These are phyloP conservation scores for Ceratocystis cubensis DNA, from an alignment of 2,329 filamentous ascomycete species.

Conservation along the genomic window DNA sequence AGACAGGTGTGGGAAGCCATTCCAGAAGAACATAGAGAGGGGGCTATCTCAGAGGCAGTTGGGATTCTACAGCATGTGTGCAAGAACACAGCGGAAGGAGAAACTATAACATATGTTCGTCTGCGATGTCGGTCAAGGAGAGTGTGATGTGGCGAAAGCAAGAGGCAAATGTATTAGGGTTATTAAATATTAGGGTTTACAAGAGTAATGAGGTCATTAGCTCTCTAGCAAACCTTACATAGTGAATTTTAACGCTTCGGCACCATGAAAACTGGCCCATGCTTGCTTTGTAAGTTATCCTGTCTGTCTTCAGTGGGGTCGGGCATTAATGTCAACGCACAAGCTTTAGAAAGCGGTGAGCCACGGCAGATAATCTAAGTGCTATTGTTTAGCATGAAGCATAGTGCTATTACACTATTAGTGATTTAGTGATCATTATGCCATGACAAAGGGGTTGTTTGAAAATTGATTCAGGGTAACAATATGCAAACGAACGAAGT, in stretches of 20 bases:
- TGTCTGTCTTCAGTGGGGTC: background rate
- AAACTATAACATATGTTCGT: constrained; percentile 43
- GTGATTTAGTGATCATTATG: background rate
- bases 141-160: constrained; percentile 27
- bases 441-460: background rate
- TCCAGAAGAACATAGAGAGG: constrained; percentile 37
- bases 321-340: constrained; percentile 2
- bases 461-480: background rate
- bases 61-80: constrained; percentile 44
- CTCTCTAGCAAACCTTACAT: too few relatives aligned
- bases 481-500: background rate
- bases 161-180: background rate
- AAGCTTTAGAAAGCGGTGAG: background rate
- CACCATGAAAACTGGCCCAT: background rate
- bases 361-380: background rate
- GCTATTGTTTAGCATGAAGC: background rate
- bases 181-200: too few relatives aligned
- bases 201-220: too few relatives aligned
- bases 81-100: constrained; percentile 35
- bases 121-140: constrained; percentile 38
- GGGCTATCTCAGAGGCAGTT: constrained; percentile 40
- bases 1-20: constrained; percentile 45
- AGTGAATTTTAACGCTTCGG: background rate
- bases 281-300: background rate
- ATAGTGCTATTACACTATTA: background rate